Conservation (phyloP, 2,329 filamentous ascomycete genomes). For the Phyllachora maydis region DNA sequence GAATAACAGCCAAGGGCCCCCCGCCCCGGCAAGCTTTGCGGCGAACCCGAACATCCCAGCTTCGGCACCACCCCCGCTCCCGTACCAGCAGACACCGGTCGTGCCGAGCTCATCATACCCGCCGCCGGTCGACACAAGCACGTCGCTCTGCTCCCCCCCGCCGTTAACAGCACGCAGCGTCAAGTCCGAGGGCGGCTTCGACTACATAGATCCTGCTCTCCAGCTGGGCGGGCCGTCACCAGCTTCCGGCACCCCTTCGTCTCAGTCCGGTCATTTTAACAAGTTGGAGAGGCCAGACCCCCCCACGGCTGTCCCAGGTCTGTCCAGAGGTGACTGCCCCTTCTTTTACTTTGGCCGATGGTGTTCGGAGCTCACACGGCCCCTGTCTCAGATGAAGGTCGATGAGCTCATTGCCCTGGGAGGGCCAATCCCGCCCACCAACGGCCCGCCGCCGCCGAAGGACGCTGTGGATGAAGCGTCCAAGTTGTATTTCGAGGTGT, state of each 20-base stretch:
- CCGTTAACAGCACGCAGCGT: too few relatives aligned
- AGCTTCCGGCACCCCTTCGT: conserved; percentile 2
- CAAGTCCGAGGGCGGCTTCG: conserved; percentile 11
- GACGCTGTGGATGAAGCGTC: conserved; percentile 44
- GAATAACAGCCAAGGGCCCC: conserved; percentile 17
- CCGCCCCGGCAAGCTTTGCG: conserved; percentile 7
- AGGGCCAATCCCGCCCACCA: conserved; percentile 34
- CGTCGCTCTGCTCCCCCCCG: conserved; percentile 10
- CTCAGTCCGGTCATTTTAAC: conserved; percentile 6
- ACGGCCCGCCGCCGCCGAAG: conserved; percentile 27
- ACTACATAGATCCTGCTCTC: conserved; percentile 14
- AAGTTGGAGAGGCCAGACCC: conserved; percentile 3
- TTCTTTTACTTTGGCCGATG: conserved; percentile 6
- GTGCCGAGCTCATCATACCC: conserved; percentile 20
- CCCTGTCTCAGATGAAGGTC: conserved; percentile 49
- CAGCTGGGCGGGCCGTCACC: conserved; percentile 6
- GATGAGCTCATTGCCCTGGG: conserved; percentile 48
- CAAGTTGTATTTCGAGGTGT: conserved; percentile 53
- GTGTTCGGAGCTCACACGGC: too few relatives aligned
- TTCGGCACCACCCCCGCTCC: too few relatives aligned
- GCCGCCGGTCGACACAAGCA: conserved; percentile 6
- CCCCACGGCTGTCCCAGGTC: conserved; percentile 1
- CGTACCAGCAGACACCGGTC: conserved; percentile 19
- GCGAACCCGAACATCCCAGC: conserved; percentile 16
- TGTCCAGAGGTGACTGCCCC: background rate